These are phyloP conservation scores for Aspergillus alliaceus DNA, from an alignment of 2,329 filamentous ascomycete genomes.

Conservation along the genomic window DNA sequence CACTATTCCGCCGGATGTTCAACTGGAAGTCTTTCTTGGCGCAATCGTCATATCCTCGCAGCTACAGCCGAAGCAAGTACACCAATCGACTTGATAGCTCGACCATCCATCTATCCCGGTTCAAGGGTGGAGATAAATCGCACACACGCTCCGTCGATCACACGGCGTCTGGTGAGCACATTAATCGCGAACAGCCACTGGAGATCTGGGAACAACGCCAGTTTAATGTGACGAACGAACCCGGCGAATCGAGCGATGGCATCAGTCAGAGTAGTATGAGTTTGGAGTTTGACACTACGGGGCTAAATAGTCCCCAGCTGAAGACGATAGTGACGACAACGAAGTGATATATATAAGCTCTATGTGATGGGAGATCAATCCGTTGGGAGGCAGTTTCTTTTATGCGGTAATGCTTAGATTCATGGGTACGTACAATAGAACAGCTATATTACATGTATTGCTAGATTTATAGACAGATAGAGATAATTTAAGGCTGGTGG, in stretches of 20 bases:
- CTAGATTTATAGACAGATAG: too few species aligned
- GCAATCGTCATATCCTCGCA: slow-evolving; percentile 15
- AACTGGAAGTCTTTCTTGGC: slow-evolving; percentile 31
- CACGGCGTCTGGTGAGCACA: slow-evolving; percentile 11
- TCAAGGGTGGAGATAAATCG: slow-evolving; percentile 10
- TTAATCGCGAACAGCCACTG: slow-evolving; percentile 7
- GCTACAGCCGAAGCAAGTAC: slow-evolving; percentile 10
- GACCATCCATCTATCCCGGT: slow-evolving; percentile 12
- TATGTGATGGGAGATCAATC: too few species aligned
- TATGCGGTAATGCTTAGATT: too few species aligned
- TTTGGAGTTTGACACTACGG: slow-evolving; percentile 5
- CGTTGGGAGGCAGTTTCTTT: too few species aligned
- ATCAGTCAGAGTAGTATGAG: slow-evolving; percentile 2
- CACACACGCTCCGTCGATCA: slow-evolving; percentile 7
- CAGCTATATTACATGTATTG: too few species aligned
- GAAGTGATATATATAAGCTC: too few species aligned
- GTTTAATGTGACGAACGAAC: slow-evolving; percentile 20
- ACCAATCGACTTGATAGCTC: slow-evolving; percentile 8
- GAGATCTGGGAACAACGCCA: slow-evolving; percentile 21
- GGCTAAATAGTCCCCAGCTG: neutral
- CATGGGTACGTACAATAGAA: too few species aligned
- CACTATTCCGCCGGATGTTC: slow-evolving; percentile 53
- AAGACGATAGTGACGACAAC: slow-evolving; percentile 1
- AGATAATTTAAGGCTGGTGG: too few species aligned
- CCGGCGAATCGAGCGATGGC: slow-evolving; percentile 3